Evolutionary conservation across 208 protist genomes (phyloP), one percentile per base, ranked within the genome.

Genomic region (Vickermania spadyakhi): DNA sequence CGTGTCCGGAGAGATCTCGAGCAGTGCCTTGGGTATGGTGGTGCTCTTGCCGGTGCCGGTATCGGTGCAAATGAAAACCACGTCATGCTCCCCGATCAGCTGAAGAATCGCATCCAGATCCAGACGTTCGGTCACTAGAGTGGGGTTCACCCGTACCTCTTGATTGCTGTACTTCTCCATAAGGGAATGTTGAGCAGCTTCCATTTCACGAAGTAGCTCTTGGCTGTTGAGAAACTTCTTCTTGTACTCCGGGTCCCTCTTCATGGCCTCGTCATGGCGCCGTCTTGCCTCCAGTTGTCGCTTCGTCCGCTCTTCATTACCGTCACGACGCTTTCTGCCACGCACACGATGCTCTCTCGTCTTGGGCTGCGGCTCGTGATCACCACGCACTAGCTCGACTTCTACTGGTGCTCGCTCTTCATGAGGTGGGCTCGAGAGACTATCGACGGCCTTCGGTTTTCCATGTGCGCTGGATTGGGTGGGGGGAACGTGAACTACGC

Each of bases 1-100:
- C 13, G 58, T 70, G 14, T 56, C 56, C 14, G 71, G 62, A 56
- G 75, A 36, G 1, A 27, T 45, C 42, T 83, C 77, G 30, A 89
- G 66, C 55, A 94, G 62, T 11, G 75, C 84, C 58, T 86, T 90
- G 26, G 87, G 87, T 28, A 94, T 83, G 3, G 81, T 65, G 1
- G 87, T 91, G 68, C 83, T 91, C 68, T 94, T 94, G 56, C 87
- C 87, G n/a, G 79, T 92, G 36, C 87, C 87, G 11, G 87, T 94
- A 61, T 91, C 82, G 0, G 87, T 94, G 30, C 83, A 68, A 50
- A 94, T 72, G 59, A 94, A 91, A n/a, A 78, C 89, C 14, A 94
- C 79, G 55, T 94, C 83, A 62, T 94, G 65, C 25, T 67, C 55
- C 30, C 72, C 72, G 41, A 94, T 91, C 14, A 94, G n/a, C 22